phyloP scores from a whole-genome alignment of 805 yeast species.

The Candida sanyiensis region DNA sequence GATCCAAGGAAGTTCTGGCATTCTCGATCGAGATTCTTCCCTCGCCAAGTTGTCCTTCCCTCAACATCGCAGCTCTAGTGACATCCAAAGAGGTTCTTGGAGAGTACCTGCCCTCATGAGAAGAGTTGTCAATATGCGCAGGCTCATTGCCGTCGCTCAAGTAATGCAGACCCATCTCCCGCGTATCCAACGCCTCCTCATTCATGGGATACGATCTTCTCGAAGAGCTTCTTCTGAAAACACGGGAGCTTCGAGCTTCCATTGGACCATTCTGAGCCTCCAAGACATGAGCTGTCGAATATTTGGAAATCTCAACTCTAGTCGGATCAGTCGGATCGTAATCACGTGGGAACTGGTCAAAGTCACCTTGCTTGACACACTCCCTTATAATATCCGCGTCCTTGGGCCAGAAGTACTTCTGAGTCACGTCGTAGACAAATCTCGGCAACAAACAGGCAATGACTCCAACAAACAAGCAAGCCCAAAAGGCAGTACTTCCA shows the following conservation, averaged over 20 bases:
- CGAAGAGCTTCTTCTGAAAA: slow-evolving; percentile 30
- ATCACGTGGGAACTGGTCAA: slow-evolving; percentile 54
- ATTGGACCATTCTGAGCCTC: slow-evolving; percentile 21
- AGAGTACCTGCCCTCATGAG: slow-evolving; percentile 9
- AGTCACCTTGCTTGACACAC: slow-evolving; percentile 61
- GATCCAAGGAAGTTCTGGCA: slow-evolving; percentile 35
- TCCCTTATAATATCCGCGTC: slow-evolving; percentile 75
- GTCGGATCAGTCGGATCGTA: slow-evolving; percentile 82
- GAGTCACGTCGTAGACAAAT: slow-evolving; percentile 51
- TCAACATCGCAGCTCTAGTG: slow-evolving; percentile 33
- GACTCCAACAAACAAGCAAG: slow-evolving; percentile 58
- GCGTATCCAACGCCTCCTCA: slow-evolving; percentile 29
- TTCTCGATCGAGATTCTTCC: slow-evolving; percentile 34
- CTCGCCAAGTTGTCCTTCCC: slow-evolving; percentile 32
- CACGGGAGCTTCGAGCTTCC: slow-evolving; percentile 32
- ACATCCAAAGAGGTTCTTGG: slow-evolving; percentile 34
- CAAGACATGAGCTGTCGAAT: slow-evolving; percentile 30
- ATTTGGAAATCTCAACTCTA: slow-evolving; percentile 46
- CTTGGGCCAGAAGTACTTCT: slow-evolving; percentile 49
- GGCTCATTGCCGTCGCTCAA: neutral
- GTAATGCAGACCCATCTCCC: slow-evolving; percentile 33
- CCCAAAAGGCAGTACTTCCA: slow-evolving; percentile 63
- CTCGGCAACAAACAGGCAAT: slow-evolving; percentile 63
- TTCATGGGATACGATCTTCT: slow-evolving; percentile 24
- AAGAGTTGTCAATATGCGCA: neutral